These are phyloP conservation scores for Kodamaea kakaduensis DNA, from an alignment of 805 yeast species.

Conservation along the genomic window DNA sequence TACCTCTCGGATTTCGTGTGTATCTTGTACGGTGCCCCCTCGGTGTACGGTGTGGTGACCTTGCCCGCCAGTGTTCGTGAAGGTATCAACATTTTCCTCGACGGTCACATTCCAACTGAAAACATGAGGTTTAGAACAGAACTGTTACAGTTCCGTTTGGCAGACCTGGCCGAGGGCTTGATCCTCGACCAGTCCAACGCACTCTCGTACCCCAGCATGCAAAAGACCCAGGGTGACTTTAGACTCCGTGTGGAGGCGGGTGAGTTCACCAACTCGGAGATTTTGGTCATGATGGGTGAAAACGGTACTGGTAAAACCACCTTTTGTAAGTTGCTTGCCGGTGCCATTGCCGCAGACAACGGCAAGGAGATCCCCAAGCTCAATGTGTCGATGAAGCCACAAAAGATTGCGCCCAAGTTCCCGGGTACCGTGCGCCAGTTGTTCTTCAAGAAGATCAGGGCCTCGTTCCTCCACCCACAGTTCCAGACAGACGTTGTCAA, in stretches of 20 bases:
- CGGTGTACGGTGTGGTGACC: conserved; percentile 98
- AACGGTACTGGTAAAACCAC: conserved; percentile 99
- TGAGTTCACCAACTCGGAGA: conserved; percentile 93
- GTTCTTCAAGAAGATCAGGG: conserved; percentile 94
- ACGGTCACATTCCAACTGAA: conserved; percentile 96
- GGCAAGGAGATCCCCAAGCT: conserved; percentile 77
- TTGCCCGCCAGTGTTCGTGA: conserved; percentile 96
- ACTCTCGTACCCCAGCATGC: conserved; percentile 75
- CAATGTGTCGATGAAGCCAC: conserved; percentile 97
- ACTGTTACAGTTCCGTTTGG: conserved; percentile 86
- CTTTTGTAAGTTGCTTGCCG: conserved; percentile 91
- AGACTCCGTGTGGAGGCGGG: conserved; percentile 77
- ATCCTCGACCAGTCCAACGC: conserved; percentile 75
- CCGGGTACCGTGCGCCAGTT: conserved; percentile 98
- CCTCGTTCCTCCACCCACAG: conserved; percentile 91
- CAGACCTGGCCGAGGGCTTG: conserved; percentile 81
- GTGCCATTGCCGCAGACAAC: conserved; percentile 83
- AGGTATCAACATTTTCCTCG: conserved; percentile 97
- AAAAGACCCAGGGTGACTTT: conserved; percentile 95
- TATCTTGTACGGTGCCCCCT: conserved; percentile 96
- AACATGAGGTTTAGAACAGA: conserved; percentile 96
- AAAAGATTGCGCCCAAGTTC: conserved; percentile 97
- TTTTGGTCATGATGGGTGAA: conserved; percentile 99
- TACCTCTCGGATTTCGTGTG: conserved; percentile 95
- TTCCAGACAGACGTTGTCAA: conserved; percentile 97